Percentiles rank a stretch among this genome's conserved stretches.
Conservation (phyloP, 345 rosid genomes). For the Gossypium mustelinum region DNA sequence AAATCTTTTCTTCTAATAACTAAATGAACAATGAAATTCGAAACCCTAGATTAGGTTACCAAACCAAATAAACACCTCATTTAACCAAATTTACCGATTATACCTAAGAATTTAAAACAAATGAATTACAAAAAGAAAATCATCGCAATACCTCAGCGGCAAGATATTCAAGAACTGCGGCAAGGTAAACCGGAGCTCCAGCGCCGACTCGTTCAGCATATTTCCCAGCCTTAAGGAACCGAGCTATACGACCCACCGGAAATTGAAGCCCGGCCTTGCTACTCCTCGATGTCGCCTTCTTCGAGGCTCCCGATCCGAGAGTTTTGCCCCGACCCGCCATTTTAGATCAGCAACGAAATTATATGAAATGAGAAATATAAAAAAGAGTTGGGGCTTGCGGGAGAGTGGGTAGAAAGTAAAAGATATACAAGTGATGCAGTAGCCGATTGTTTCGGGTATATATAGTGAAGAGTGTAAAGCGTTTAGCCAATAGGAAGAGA, state of each 20-base stretch:
- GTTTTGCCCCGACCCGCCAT: slow-evolving; percentile 96
- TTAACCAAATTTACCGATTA: background rate
- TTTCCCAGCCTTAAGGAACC: too few species aligned
- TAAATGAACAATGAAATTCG: background rate
- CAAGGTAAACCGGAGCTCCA: too few species aligned
- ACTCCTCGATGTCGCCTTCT: slow-evolving; percentile 94
- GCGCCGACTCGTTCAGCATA: too few species aligned
- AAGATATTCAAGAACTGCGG: slow-evolving; percentile 31
- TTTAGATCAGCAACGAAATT: background rate
- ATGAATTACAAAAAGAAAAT: background rate
- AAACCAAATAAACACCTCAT: background rate
- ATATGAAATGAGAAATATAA: background rate
- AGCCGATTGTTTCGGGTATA: slow-evolving; percentile 17
- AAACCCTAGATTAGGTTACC: slow-evolving; percentile 25
- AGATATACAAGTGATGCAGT: background rate
- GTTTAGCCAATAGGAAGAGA: slow-evolving; percentile 33
- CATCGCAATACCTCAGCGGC: slow-evolving; percentile 67
- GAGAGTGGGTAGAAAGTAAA: background rate
- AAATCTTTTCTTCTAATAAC: background rate
- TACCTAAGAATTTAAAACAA: background rate
- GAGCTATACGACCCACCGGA: too few species aligned
- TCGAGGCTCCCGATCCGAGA: slow-evolving; percentile 71
- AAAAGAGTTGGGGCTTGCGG: too few species aligned
- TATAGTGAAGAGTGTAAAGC: slow-evolving; percentile 21
- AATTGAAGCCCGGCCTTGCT: slow-evolving; percentile 84